Base-by-base conservation (phyloP, 192 early-diverging fungal genomes). In the Mortierella claussenii region DNA sequence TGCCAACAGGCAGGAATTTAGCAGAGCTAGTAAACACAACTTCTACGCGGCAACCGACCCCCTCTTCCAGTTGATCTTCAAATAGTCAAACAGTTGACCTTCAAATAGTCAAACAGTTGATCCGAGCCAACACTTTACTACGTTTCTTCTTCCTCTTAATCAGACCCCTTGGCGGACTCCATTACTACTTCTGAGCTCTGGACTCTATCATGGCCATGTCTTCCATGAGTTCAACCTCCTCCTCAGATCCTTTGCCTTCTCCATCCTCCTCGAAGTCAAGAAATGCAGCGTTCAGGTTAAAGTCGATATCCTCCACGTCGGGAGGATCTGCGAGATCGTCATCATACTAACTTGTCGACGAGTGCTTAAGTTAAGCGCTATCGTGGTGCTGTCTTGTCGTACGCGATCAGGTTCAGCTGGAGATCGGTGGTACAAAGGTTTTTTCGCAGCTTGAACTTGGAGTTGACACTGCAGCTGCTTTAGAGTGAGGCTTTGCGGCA, bases 31-130 rank as follows among this genome's bases (percentile, higher is more conserved):
- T 15, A 15, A 23, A 51, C 20, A 27, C 24, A 28, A 28, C 49
- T 15, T 51, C 27, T 3, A 51, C 49, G 27, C 26, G 10, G 11
- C 7, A 51, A 26, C 17, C 7, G 49, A 51, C 6, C 49, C 24
- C 15, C 24, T 20, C 15, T 51, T 51, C 49, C 49, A 51, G 49
- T 51, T 51, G 27, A 51, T n/a, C n/a, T n/a, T n/a, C n/a, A n/a
- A n/a, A n/a, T n/a, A n/a, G n/a, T n/a, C n/a, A n/a, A n/a, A n/a
- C n/a, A n/a, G n/a, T n/a, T n/a, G n/a, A n/a, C n/a, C n/a, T n/a
- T n/a, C n/a, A n/a, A n/a, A n/a, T n/a, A n/a, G n/a, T n/a, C n/a
- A n/a, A n/a, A n/a, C n/a, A n/a, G n/a, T n/a, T n/a, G n/a, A n/a
- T n/a, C n/a, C n/a, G n/a, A n/a, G n/a, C n/a, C n/a, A n/a, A n/a